Percentiles rank a stretch among this genome's conserved stretches.
phyloP scores from a whole-genome alignment of 140 eudicot species.

The Cichorium intybus region DNA sequence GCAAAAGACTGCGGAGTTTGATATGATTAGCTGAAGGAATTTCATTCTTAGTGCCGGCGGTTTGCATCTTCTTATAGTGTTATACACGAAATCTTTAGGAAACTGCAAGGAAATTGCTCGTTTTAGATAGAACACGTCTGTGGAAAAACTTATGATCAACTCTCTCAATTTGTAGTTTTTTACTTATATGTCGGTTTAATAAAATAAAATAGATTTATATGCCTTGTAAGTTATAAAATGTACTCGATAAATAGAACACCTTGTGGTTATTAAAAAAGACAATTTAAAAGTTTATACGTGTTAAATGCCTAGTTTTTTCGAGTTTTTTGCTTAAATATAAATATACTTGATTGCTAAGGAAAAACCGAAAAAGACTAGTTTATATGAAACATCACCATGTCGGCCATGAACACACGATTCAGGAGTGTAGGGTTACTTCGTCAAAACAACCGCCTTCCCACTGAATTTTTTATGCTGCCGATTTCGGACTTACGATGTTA shows the following conservation, averaged over 20 bases:
- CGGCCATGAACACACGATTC: neutral
- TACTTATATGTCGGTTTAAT: neutral
- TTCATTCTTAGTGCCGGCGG: neutral
- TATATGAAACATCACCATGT: neutral
- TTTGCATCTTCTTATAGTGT: neutral
- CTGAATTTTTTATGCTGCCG: neutral
- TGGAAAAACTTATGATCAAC: neutral
- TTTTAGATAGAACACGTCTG: neutral
- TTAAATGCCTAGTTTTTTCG: neutral
- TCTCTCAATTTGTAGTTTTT: too few relatives aligned
- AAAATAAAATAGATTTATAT: neutral
- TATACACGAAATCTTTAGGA: neutral
- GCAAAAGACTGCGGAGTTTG: neutral
- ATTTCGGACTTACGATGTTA: neutral
- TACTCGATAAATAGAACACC: neutral
- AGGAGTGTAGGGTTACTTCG: neutral
- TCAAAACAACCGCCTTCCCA: neutral
- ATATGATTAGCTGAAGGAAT: conserved; percentile 3
- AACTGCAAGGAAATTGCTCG: conserved; percentile 10
- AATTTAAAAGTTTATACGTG: neutral
- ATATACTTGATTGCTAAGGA: neutral
- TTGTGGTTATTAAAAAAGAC: neutral
- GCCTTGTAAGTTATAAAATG: neutral
- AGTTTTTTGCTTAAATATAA: neutral
- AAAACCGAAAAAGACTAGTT: neutral